These are phyloP conservation scores for Parsonsia alboflavescens DNA, from an alignment of 257 asterid genomes.

Conservation along the genomic window DNA sequence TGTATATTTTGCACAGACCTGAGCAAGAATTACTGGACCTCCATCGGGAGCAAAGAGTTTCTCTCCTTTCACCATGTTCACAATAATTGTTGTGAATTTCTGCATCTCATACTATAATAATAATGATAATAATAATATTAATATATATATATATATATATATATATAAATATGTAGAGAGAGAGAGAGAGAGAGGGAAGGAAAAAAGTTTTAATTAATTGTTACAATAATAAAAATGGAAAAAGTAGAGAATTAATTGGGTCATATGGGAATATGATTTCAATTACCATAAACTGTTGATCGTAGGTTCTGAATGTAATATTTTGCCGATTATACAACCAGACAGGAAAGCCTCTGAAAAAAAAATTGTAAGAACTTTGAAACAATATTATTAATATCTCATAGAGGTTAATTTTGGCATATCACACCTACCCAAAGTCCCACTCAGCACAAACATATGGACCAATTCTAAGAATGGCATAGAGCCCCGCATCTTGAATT, in stretches of 20 bases:
- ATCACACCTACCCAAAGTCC: not conserved
- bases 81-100: conserved; percentile 31
- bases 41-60: conserved; percentile 41
- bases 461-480: conserved; percentile 42
- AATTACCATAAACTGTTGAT: conserved; percentile 32
- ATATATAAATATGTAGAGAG: too few relatives aligned
- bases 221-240: not conserved
- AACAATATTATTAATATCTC: too few relatives aligned
- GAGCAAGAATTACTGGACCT: conserved; percentile 48
- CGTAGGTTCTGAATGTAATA: conserved; percentile 33
- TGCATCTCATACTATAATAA: conserved; percentile 32
- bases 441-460: conserved; percentile 51
- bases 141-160: too few relatives aligned
- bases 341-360: conserved; percentile 40
- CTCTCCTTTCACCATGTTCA: conserved; percentile 31
- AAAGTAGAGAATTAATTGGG: not conserved
- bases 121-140: too few relatives aligned
- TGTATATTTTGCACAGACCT: conserved; percentile 28
- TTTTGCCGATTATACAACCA: conserved; percentile 37
- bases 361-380: too few relatives aligned
- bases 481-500: conserved; percentile 39
- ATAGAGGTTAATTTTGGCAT: too few relatives aligned
- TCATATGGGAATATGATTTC: too few relatives aligned
- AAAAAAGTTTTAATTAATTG: too few relatives aligned
- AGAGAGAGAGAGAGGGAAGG: too few relatives aligned